Evolutionary conservation across 345 rosid genomes (phyloP).

Genomic region (Anastatica hierochuntica): DNA sequence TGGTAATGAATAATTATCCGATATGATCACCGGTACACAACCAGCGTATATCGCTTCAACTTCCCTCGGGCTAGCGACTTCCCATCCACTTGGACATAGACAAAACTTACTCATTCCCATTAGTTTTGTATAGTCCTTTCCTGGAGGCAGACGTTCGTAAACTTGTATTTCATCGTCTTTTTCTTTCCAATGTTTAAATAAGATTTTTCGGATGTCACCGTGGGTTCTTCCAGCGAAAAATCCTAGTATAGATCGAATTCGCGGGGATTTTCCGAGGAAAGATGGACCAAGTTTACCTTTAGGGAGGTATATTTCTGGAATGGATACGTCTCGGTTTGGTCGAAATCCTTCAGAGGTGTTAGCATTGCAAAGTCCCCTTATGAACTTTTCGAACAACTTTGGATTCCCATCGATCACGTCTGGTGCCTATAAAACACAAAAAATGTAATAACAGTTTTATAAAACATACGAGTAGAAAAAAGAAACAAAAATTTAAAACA

Average conservation of each 20-base stretch:
- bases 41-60: slow-evolving; percentile 61
- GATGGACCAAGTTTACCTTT: slow-evolving; percentile 33
- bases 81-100: slow-evolving; percentile 53
- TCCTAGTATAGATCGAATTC: slow-evolving; percentile 29
- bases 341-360: slow-evolving; percentile 44
- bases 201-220: slow-evolving; percentile 31
- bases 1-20: slow-evolving; percentile 40
- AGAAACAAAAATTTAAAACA: too few relatives aligned
- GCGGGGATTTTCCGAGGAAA: slow-evolving; percentile 11
- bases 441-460: too few relatives aligned
- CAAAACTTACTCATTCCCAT: slow-evolving; percentile 43
- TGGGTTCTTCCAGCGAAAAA: slow-evolving; percentile 42
- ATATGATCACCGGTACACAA: slow-evolving; percentile 55
- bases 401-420: slow-evolving; percentile 30
- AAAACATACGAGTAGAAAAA: too few relatives aligned
- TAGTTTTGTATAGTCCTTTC: slow-evolving; percentile 27
- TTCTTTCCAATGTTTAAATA: slow-evolving; percentile 38
- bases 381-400: slow-evolving; percentile 32
- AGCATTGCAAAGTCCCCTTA: slow-evolving; percentile 47
- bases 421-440: slow-evolving; percentile 34
- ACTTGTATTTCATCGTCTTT: slow-evolving; percentile 35
- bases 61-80: slow-evolving; percentile 36
- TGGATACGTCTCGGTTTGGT: slow-evolving; percentile 37
- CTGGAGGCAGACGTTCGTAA: slow-evolving; percentile 38
- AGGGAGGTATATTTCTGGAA: slow-evolving; percentile 43